A percentile compares a stretch with the other conserved stretches of the same genome.
Conservation (phyloP, 2,329 filamentous ascomycete genomes). For the Sporothrix globosa region DNA sequence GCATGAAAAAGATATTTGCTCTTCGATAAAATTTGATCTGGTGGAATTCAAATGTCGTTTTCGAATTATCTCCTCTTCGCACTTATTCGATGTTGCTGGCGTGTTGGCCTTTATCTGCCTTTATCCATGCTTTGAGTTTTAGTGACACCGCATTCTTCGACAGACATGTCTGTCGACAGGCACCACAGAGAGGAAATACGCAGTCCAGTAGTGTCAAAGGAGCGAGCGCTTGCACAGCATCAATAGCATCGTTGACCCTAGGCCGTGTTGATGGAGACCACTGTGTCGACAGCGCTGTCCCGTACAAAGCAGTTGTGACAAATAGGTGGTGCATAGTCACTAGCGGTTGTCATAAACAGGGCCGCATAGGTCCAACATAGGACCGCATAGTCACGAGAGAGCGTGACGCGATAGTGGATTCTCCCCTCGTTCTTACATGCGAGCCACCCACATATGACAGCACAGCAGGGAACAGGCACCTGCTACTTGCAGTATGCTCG, state of each 20-base stretch:
- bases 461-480: background rate
- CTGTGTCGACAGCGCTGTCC: background rate
- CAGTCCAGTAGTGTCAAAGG: background rate
- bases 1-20: background rate
- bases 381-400: constrained; percentile 9
- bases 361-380: constrained; percentile 7
- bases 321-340: background rate
- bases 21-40: background rate
- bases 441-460: background rate
- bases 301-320: no score
- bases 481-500: constrained; percentile 6
- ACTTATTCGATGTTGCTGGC: no score
- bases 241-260: background rate
- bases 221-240: background rate
- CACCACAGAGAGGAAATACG: background rate
- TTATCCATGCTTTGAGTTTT: background rate
- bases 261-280: background rate
- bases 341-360: background rate
- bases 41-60: background rate
- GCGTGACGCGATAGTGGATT: constrained; percentile 7
- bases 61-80: background rate
- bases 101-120: background rate
- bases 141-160: background rate
- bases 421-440: background rate
- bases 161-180: background rate